Evolutionary conservation across 2,329 filamentous ascomycete genomes (phyloP).

Genomic region (Amauroascus niger): DNA sequence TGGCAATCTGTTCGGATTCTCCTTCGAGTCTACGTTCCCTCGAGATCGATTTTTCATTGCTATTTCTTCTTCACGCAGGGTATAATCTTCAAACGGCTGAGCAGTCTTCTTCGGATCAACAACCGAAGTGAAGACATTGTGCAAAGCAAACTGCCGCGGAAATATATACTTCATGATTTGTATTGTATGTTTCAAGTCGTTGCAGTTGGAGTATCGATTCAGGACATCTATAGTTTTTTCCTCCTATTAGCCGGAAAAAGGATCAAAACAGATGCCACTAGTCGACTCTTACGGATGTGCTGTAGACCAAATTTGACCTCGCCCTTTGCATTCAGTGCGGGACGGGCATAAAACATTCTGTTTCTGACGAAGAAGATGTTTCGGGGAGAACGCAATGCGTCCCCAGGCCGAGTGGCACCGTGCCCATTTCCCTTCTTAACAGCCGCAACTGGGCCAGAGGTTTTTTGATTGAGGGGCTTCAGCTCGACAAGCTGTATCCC

Average conservation of each 20-base stretch:
- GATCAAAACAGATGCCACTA: neutral
- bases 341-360: constrained; percentile 75
- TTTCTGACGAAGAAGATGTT: constrained; percentile 68
- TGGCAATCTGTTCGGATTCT: constrained; percentile 24
- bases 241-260: neutral
- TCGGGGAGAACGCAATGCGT: constrained; percentile 28
- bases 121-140: constrained; percentile 78
- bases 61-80: constrained; percentile 75
- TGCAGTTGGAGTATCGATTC: constrained; percentile 53
- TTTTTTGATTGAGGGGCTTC: neutral
- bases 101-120: constrained; percentile 56
- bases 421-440: neutral
- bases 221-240: constrained; percentile 56
- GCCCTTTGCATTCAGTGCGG: constrained; percentile 59
- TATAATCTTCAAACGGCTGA: constrained; percentile 75
- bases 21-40: neutral
- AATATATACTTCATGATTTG: constrained; percentile 90
- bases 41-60: constrained; percentile 18
- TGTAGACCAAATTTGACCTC: constrained; percentile 63
- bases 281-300: constrained; percentile 58
- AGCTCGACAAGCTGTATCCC: constrained; percentile 11
- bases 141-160: constrained; percentile 76
- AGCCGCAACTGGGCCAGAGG: neutral
- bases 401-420: neutral
- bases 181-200: constrained; percentile 47